Evolutionary conservation across 2,329 filamentous ascomycete genomes (phyloP).

Genomic region (Aspergillus persii): DNA sequence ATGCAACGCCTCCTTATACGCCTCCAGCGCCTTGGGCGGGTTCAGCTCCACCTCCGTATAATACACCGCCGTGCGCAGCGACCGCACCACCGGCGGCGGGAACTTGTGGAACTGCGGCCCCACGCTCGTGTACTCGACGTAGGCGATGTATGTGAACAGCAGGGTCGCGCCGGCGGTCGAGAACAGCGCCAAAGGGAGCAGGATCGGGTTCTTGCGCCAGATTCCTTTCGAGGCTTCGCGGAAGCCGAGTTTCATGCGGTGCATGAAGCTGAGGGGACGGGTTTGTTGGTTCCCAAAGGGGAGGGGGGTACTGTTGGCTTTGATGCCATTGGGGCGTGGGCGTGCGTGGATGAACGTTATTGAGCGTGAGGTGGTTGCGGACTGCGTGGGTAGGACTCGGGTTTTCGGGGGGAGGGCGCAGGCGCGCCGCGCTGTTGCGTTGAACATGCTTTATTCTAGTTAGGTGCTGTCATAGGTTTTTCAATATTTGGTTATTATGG

Average conservation of each 20-base stretch:
- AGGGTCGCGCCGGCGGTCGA: conserved; percentile 34
- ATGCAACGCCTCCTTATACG: conserved; percentile 76
- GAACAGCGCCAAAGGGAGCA: conserved; percentile 42
- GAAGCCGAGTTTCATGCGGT: conserved; percentile 33
- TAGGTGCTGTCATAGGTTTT: not conserved
- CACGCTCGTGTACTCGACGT: conserved; percentile 43
- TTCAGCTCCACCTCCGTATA: conserved; percentile 77
- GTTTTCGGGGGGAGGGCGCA: conserved; percentile 23
- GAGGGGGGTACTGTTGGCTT: conserved; percentile 2
- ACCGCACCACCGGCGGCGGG: conserved; percentile 47
- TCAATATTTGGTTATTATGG: not conserved
- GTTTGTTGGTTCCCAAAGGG: conserved; percentile 8
- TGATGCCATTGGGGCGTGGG: not conserved
- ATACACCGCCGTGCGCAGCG: conserved; percentile 80
- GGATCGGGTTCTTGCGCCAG: conserved; percentile 44
- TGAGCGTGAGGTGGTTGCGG: conserved; percentile 13
- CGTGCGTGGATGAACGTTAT: not conserved
- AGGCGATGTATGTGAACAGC: conserved; percentile 41
- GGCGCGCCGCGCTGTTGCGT: conserved; percentile 28
- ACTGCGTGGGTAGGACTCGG: conserved; percentile 7
- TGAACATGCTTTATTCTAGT: conserved; percentile 24
- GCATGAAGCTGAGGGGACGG: conserved; percentile 27
- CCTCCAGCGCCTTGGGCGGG: conserved; percentile 72
- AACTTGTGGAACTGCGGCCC: conserved; percentile 44
- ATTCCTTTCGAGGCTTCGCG: conserved; percentile 38